phyloP scores from a whole-genome alignment of 2,329 filamentous ascomycete species.

The Cladosporium velox region DNA sequence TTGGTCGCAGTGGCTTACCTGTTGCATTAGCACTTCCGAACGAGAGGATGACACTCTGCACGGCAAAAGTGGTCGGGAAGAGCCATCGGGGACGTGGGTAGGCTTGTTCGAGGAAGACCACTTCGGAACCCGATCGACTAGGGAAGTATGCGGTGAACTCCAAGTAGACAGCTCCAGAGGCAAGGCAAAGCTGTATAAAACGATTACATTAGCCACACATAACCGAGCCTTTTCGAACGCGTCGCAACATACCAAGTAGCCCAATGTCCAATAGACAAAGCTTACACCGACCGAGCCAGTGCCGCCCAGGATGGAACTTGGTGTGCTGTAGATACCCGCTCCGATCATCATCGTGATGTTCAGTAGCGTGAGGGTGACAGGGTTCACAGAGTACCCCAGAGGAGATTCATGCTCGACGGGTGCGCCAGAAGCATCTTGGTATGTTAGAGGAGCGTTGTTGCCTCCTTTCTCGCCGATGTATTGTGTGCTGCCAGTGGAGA shows the following conservation, averaged over 20 bases:
- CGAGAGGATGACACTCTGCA: constrained; percentile 63
- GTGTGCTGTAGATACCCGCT: constrained; percentile 37
- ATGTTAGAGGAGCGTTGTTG: constrained; percentile 54
- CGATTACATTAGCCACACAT: not conserved
- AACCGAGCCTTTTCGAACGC: not conserved
- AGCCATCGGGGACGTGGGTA: constrained; percentile 66
- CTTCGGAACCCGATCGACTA: constrained; percentile 61
- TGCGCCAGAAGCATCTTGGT: constrained; percentile 63
- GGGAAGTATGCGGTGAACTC: constrained; percentile 67
- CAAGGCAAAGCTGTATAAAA: not conserved
- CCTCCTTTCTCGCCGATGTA: constrained; percentile 48
- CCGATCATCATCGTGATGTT: constrained; percentile 64
- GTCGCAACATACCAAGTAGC: constrained; percentile 58
- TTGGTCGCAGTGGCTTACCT: not conserved
- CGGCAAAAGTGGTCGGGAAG: constrained; percentile 65
- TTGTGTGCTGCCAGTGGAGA: constrained; percentile 43
- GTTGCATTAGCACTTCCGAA: constrained; percentile 68
- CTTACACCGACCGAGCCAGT: constrained; percentile 64
- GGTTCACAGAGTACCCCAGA: constrained; percentile 60
- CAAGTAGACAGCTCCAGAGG: constrained; percentile 54
- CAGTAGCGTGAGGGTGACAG: constrained; percentile 57
- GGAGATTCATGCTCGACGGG: constrained; percentile 62
- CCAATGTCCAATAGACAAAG: constrained; percentile 66
- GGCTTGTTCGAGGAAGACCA: constrained; percentile 69
- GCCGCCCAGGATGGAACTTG: constrained; percentile 56